Evolutionary conservation across 2,329 filamentous ascomycete genomes (phyloP), one percentile per base, ranked within the genome.

Genomic region (Pseudogymnoascus sp.): DNA sequence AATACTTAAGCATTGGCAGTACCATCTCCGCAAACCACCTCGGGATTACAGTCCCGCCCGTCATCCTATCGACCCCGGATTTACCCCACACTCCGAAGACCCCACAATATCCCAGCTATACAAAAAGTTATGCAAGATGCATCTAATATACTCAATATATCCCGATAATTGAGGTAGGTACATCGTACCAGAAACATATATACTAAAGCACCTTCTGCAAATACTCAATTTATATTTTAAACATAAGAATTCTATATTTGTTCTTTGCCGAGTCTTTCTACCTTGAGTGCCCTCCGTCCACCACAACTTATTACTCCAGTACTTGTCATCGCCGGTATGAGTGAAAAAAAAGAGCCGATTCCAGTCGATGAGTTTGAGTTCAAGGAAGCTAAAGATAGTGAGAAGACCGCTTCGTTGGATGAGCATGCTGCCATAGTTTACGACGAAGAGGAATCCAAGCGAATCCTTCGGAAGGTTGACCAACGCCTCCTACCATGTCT

Each of bases 401-500:
- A 47, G 42, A 47, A 47, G 21, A 21, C 42, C 42, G 13, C 21
- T 13, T 47, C 42, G 11, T n/a, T 3, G 42, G 24, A 47, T 6
- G 42, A 47, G 11, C 42, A 47, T 21, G 21, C 42, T 47, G 7
- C 42, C 21, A 47, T n/a, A 14, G 21, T 47, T 47, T 47, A 47
- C 13, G 42, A 47, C 26, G 42, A 47, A 47, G 21, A 29, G 21
- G 42, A 69, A 42, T 65, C 65, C 59, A 72, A 72, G 64, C 69
- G 68, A 21, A 67, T 77, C 4, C 61, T 84, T 33, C 75, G 79
- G 16, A 84, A 83, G 67, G 75, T 84, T 14, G 82, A 85, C 65
- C 19, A 75, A 1, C 78, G 77, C 24, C 72, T 85, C 1, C 76
- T 85, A 40, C 82, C 82, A 2, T 76, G 80, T 63, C 73, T 85